phyloP scores from a whole-genome alignment of 306 rosid species.

The Corylus heterophylla region DNA sequence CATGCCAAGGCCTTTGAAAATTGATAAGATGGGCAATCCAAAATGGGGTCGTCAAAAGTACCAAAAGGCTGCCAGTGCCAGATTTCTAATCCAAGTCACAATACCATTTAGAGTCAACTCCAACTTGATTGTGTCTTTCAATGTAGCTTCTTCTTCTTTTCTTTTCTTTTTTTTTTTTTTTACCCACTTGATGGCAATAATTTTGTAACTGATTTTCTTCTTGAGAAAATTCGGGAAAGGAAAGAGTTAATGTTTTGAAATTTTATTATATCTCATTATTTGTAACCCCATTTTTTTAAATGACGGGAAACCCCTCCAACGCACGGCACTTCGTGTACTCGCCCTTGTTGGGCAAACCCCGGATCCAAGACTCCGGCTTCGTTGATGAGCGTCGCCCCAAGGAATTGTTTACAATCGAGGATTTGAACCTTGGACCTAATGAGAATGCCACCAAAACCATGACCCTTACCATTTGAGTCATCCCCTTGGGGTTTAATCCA shows the following conservation, averaged over 20 bases:
- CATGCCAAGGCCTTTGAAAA: neutral
- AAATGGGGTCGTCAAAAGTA: neutral
- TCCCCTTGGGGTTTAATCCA: neutral
- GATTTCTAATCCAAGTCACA: neutral
- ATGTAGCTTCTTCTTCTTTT: neutral
- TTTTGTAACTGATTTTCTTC: neutral
- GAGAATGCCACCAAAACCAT: no score
- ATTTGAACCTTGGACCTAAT: no score
- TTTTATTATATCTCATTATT: neutral
- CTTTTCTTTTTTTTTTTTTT: no score
- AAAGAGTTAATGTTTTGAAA: neutral
- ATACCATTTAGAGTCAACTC: neutral
- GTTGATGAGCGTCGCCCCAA: no score
- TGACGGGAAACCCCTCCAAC: no score
- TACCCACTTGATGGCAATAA: no score
- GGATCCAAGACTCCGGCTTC: no score
- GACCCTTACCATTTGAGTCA: no score
- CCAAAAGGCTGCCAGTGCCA: neutral
- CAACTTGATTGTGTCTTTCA: neutral
- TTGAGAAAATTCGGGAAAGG: neutral
- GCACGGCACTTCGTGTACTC: no score
- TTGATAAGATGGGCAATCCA: neutral
- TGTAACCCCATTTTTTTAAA: neutral
- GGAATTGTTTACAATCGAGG: no score
- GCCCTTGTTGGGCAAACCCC: no score